Evolutionary conservation across 805 yeast genomes (phyloP), one percentile per base, ranked within the genome.

Genomic region (Sungouiozyma ichnusensis): DNA sequence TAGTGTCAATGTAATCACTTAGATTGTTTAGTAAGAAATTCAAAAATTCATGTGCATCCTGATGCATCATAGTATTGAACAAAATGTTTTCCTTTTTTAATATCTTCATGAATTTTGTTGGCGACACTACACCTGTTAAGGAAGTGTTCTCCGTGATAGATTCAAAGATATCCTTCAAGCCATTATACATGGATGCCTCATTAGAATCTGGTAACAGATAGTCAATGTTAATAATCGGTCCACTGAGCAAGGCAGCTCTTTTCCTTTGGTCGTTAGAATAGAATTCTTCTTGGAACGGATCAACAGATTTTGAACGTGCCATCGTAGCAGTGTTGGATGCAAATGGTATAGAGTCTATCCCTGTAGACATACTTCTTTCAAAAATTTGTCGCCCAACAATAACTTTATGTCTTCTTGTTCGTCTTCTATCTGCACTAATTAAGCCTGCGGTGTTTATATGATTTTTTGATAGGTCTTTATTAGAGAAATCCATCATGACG

Each of bases 11-110:
- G 24, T 50, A 56, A 24, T 73, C 76, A 36, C 83, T 67, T 18
- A 82, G 71, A 48, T 85, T 87, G 62, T 90, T 90, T 40, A 92
- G 67, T 48, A 88, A 60, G 56, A 85, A 88, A 60, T 88, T 88
- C 56, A 88, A 72, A 61, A 92, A 90, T 63, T 90, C 98, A 63
- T 90, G 98, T 8, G 97, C 97, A 67, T 90, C 98, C 58, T 90
- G 98, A 60, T 90, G 98, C 95, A 86, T 88, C 38, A 85, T 79
- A 44, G 85, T 81, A 48, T 95, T 69, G 62, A 92, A 90, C 52
- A 90, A 67, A 51, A 80, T 86, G 60, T 90, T 92, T 48, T 85
- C 88, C 43, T 73, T 74, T 58, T 86, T 90, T 40, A 90, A 66
- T 40, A 81, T 80, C 36, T 77, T 81, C 35, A 92, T 75, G 42